Percentiles rank a stretch among this genome's conserved stretches.
Conservation (phyloP, 768 basidiomycete species). For the Hebeloma cylindrosporum region DNA sequence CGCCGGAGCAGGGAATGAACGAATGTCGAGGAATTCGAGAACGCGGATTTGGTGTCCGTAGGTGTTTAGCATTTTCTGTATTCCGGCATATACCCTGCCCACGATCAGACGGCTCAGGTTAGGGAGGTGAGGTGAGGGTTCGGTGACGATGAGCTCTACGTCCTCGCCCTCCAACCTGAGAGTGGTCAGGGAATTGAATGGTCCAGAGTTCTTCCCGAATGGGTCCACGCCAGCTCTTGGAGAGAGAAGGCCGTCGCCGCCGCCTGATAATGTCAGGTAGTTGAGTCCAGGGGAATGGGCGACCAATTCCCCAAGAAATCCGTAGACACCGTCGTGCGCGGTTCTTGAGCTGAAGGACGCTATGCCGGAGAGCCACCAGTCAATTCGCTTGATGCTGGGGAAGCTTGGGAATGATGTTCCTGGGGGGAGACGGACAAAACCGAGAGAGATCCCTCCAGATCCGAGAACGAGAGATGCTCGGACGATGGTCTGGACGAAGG, state of each 20-base stretch:
- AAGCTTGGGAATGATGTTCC: constrained; percentile 1
- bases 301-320: constrained; percentile 4
- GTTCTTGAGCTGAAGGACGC: not conserved
- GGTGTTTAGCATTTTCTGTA: not conserved
- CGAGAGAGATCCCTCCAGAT: not conserved
- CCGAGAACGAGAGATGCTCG: constrained; percentile 5
- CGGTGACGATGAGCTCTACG: not conserved
- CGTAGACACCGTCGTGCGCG: no score
- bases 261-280: constrained; percentile 5
- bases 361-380: constrained; percentile 6
- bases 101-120: not conserved
- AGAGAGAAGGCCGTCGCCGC: not conserved
- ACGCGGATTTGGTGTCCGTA: not conserved
- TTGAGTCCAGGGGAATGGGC: constrained; percentile 3
- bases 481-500: constrained; percentile 4
- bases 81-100: not conserved
- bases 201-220: not conserved
- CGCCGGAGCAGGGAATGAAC: not conserved
- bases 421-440: not conserved
- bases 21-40: constrained; percentile 1
- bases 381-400: constrained; percentile 6
- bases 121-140: not conserved
- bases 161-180: constrained; percentile 6
- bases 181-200: constrained; percentile 1
- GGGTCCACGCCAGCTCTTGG: no score